Evolutionary conservation across 75 land plant species (phyloP), one percentile per base, ranked within the genome.

Genomic region (Ceratopteris richardii): DNA sequence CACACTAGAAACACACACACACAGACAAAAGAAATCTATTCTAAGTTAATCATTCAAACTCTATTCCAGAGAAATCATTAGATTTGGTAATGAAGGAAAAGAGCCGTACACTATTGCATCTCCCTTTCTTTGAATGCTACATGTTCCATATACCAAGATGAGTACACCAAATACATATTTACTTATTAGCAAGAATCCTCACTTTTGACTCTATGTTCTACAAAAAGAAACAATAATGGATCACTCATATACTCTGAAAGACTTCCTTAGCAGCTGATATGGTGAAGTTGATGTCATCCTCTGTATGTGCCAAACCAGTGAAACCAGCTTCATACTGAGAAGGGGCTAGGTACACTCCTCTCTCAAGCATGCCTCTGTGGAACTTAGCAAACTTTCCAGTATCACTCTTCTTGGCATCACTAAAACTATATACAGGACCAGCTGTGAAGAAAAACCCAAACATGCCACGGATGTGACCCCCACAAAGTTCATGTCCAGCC

Each of bases 321-420:
- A 95, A 95, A 3, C 99, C 99, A 23, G 99, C 99, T 61, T 95
- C 99, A 64, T 79, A 95, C 53, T 90, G 99, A 0, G 99, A 95
- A 23, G 99, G 99, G 13, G 99, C 99, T 20, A 95, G 62, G 62
- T 95, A 95, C 1, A 95, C 92, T 11, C 99, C 99, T 62, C 85
- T 76, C 57, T 82, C 86, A 55, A 95, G 76, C 99, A 95, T 90
- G 44, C 96, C 96, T 56, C 86, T 73, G 59, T 82, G 77, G 66
- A 86, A 95, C 64, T 76, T 83, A 21, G 74, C 99, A 76, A 95
- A 95, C 51, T 90, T 95, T 18, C 77, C 80, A 11, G 92, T 80
- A 54, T 95, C 99, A 63, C 99, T 90, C 73, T 80, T 95, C 69
- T 90, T 95, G 16, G 99, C 99, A 80, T 90, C 99, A 0, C 55